Evolutionary conservation across 2,329 filamentous ascomycete genomes (phyloP), one percentile per base, ranked within the genome.

Genomic region (Harringtonia aguacate): DNA sequence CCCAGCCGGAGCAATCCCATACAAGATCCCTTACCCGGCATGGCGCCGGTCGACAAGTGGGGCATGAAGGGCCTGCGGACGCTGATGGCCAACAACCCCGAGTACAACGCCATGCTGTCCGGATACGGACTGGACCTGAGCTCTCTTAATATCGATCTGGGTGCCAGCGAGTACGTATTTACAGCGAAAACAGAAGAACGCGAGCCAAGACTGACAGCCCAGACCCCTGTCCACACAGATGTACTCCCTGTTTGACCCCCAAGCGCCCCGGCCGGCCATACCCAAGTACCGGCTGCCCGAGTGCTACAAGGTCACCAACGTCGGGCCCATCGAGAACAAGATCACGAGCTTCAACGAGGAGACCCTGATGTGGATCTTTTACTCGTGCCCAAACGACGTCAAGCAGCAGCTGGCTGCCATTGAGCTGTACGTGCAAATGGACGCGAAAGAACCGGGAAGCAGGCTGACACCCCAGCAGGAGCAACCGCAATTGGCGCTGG

Each of bases 301-400:
- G 37, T 83, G 79, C 59, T 83, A 83, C 55, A 73, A 70, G 43
- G 79, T 83, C 29, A 77, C 71, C 48, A 83, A 83, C 48, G 76
- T 81, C 22, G 76, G 79, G 50, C 69, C 75, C 3, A 72, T 83
- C 42, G 76, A 81, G 48, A 76, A 69, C 52, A 82, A 82, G 59
- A 78, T 82, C 39, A 67, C 67, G 34, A 80, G 72, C 50, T 81
- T 83, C 60, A 81, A 81, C 51, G 79, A 83, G 50, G 79, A 83
- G 59, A 81, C 79, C 0, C 61, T 83, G 39, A 77, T 83, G 59
- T 81, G 75, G 70, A 82, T 83, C 50, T 83, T 83, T 55, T 82
- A 83, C 59, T 79, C 74, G 59, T 79, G 75, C 47, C 75, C 79
- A 8, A 67, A 71, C 36, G 78, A 82, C 53, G 56, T 73, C 30